Conservation (phyloP, 73 alveolate genomes). For the Paramecium octaurelia region DNA sequence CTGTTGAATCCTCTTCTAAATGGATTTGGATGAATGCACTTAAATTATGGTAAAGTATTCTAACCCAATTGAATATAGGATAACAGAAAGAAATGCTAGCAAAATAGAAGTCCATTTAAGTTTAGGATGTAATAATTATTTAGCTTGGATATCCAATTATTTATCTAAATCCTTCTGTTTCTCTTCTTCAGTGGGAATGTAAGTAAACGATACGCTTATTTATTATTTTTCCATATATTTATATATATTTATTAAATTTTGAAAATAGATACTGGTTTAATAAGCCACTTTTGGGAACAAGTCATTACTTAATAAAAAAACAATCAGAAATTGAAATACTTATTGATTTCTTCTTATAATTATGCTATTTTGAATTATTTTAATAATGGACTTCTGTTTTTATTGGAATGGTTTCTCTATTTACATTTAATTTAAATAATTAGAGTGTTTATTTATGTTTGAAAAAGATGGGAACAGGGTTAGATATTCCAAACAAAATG, state of each 20-base stretch:
- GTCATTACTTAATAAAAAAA: not conserved
- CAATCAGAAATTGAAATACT: not conserved
- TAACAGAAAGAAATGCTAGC: not conserved
- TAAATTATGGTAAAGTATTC: not conserved
- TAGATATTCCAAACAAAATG: not conserved
- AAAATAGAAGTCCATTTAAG: not conserved
- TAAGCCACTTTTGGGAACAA: not conserved
- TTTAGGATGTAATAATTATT: not conserved
- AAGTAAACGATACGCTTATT: not conserved
- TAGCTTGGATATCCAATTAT: not conserved
- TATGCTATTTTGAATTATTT: not conserved
- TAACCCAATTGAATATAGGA: not conserved
- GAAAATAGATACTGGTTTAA: not conserved
- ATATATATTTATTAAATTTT: not conserved
- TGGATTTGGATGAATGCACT: not conserved
- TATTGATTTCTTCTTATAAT: not conserved
- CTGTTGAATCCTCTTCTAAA: not conserved
- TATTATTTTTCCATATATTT: not conserved
- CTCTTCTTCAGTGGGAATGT: not conserved
- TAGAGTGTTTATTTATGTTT: not conserved
- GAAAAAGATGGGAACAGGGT: not conserved
- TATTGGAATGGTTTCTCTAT: not conserved
- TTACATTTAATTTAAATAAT: not conserved
- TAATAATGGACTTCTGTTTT: not conserved
- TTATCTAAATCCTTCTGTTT: not conserved